Evolutionary conservation across 176 grass and related monocot species (phyloP), one percentile per base, ranked within the genome.

Genomic region (Chloris gayana): DNA sequence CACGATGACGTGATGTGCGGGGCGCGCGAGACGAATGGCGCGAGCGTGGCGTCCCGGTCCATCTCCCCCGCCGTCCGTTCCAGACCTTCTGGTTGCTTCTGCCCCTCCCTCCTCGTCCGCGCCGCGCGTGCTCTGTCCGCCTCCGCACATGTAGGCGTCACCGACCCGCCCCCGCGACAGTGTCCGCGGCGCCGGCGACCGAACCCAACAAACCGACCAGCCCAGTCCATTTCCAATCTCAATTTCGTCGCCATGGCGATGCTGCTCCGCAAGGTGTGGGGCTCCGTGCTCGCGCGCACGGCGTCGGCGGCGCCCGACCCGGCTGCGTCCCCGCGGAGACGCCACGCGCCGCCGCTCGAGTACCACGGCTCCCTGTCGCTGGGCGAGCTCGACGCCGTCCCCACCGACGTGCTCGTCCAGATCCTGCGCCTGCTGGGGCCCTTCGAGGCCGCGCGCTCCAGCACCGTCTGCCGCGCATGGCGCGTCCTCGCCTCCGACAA

Each of bases 371-470:
- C 87, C 60, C 73, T 97, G 17, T 85, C 89, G 70, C 69, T 97
- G 31, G 95, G 92, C 24, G 85, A 76, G 63, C 83, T 98, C 0
- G 89, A 98, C 89, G 54, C 60, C 3, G 45, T 98, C 67, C 91
- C 95, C 25, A 89, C 74, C 69, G 95, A 98, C 84, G 82, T 94
- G 25, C 80, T 98, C 70, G 71, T 76, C 32, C 95, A 93, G 85
- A 91, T 98, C 80, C 86, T 98, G 75, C 83, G 82, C 73, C 74
- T 91, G 57, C 88, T 98, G 1, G 92, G 88, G 37, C 90, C 95
- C 26, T 63, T 22, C 66, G 90, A 93, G 59, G 88, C 84, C 13
- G 95, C 92, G 62, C 85, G 82, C 45, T 81, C 89, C 39, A 22
- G 22, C 50, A 19, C 77, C 44, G 88, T 91, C 12, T 98, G 95